Evolutionary conservation across 805 yeast species (phyloP).

Genomic region (Schwanniomyces yamadae): DNA sequence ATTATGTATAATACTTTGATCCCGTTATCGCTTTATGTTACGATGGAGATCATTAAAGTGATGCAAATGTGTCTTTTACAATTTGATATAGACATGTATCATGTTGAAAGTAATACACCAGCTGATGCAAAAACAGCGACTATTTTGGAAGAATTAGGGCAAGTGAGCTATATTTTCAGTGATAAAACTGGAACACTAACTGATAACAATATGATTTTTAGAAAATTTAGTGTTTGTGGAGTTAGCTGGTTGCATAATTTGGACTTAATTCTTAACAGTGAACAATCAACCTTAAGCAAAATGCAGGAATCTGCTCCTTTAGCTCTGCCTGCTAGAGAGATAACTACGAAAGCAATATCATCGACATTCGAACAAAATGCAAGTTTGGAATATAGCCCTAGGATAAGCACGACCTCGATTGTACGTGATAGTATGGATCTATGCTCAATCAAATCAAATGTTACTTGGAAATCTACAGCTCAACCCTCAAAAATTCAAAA

Average conservation of each 20-base stretch:
- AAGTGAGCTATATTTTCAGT: conserved; percentile 89
- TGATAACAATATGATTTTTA: conserved; percentile 88
- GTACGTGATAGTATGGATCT: conserved; percentile 36
- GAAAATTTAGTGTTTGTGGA: conserved; percentile 86
- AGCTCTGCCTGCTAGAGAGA: too few species aligned
- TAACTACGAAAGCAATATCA: conserved; percentile 5
- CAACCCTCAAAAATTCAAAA: conserved; percentile 43
- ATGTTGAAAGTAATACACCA: conserved; percentile 78
- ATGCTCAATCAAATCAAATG: conserved; percentile 19
- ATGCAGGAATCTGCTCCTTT: conserved; percentile 4
- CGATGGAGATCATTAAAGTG: conserved; percentile 92
- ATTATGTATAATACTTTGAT: conserved; percentile 97
- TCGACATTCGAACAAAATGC: conserved; percentile 5
- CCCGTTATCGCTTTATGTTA: conserved; percentile 90
- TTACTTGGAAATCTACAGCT: conserved; percentile 50
- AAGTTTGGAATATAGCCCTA: conserved; percentile 11
- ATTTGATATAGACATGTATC: conserved; percentile 94
- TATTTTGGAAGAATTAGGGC: conserved; percentile 94
- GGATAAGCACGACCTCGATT: conserved; percentile 31
- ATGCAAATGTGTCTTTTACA: conserved; percentile 80
- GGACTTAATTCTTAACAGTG: conserved; percentile 38
- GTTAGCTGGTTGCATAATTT: conserved; percentile 84
- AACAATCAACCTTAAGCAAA: background rate
- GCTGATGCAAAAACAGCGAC: conserved; percentile 96
- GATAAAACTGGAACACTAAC: conserved; percentile 98